A percentile compares a stretch with the other conserved stretches of the same genome.
phyloP scores from a whole-genome alignment of 192 early-diverging fungal species.

The Coemansia sp. region DNA sequence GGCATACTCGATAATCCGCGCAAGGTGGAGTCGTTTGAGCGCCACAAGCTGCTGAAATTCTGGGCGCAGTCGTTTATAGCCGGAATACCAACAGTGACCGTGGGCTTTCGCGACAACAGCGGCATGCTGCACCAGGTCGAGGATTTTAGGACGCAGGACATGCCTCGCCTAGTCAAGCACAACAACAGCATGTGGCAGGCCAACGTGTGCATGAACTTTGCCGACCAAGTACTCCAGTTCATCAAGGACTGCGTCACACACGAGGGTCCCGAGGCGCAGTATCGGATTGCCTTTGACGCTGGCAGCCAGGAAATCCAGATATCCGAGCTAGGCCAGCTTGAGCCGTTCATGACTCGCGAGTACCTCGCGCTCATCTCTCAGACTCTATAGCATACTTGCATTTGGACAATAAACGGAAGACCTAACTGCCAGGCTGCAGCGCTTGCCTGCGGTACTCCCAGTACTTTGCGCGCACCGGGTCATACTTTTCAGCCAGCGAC shows the following conservation, averaged over 20 bases:
- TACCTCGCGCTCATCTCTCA: conserved; percentile 9
- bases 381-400: background rate
- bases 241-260: conserved; percentile 22
- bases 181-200: conserved; percentile 78
- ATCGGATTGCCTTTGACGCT: conserved; percentile 36
- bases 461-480: conserved; percentile 44
- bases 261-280: conserved; percentile 38
- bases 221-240: conserved; percentile 61
- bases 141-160: conserved; percentile 74
- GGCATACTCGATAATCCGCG: conserved; percentile 23
- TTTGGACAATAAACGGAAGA: background rate
- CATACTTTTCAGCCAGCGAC: conserved; percentile 25
- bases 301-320: conserved; percentile 18
- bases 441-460: conserved; percentile 41
- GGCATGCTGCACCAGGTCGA: conserved; percentile 60
- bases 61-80: conserved; percentile 95
- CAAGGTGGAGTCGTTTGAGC: conserved; percentile 70
- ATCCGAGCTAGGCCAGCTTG: conserved; percentile 4
- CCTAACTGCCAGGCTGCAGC: background rate
- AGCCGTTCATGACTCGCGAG: conserved; percentile 29
- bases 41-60: conserved; percentile 83
- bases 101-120: conserved; percentile 84
- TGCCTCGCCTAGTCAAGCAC: conserved; percentile 77
- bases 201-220: conserved; percentile 86
- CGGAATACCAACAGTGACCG: conserved; percentile 80